phyloP scores from a whole-genome alignment of 345 rosid species.

The Abelmoschus esculentus region DNA sequence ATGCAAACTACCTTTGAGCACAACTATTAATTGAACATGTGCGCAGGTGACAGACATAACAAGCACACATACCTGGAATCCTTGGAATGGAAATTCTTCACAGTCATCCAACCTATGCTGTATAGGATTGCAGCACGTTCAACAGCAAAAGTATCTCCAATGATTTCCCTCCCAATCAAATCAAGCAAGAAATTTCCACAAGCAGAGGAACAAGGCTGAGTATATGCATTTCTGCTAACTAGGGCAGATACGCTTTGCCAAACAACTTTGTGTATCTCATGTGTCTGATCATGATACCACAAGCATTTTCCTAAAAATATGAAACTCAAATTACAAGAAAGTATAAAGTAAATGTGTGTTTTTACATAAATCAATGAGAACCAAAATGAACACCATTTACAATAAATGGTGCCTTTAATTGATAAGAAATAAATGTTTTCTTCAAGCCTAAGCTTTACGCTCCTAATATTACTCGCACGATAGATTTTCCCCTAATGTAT shows the following conservation, averaged over 20 bases:
- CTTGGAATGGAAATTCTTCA: slow-evolving; percentile 44
- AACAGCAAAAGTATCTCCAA: slow-evolving; percentile 52
- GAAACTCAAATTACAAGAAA: slow-evolving; percentile 3
- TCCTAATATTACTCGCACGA: background rate
- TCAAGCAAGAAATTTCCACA: slow-evolving; percentile 38
- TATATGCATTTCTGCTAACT: slow-evolving; percentile 37
- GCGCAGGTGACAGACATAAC: background rate
- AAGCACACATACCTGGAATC: slow-evolving; percentile 42
- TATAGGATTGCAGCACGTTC: slow-evolving; percentile 67
- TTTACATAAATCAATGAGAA: background rate
- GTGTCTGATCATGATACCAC: slow-evolving; percentile 37
- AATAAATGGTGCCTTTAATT: background rate
- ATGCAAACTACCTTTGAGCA: background rate
- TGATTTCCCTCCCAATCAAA: slow-evolving; percentile 52
- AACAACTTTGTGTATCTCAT: slow-evolving; percentile 55
- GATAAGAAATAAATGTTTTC: slow-evolving; percentile 2
- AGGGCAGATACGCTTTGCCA: slow-evolving; percentile 47
- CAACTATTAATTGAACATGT: background rate
- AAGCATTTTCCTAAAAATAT: slow-evolving; percentile 63
- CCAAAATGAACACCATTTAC: background rate
- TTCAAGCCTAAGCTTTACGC: background rate
- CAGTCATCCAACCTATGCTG: slow-evolving; percentile 50
- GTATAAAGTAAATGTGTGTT: background rate
- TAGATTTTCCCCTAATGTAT: background rate
- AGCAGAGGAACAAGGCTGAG: slow-evolving; percentile 25